phyloP scores from a whole-genome alignment of 306 rosid genomes.

The Senna siamea region DNA sequence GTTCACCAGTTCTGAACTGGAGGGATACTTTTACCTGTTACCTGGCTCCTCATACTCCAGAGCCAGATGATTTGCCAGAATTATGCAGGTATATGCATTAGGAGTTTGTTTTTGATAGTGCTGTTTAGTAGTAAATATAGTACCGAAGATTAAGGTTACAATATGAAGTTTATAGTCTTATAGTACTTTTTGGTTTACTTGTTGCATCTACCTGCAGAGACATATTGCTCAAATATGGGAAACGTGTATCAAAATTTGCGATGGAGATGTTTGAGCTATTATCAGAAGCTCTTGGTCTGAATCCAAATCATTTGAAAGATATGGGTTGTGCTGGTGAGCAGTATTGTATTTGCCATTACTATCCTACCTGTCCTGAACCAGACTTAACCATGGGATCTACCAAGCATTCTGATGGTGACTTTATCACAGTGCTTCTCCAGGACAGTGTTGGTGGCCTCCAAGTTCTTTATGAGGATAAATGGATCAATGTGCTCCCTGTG shows the following conservation, averaged over 20 bases:
- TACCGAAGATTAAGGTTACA: no score
- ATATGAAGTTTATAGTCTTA: no score
- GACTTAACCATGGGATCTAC: conserved; percentile 38
- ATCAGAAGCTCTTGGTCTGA: conserved; percentile 43
- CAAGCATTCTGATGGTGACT: conserved; percentile 36
- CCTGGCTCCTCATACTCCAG: conserved; percentile 40
- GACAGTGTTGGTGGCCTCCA: conserved; percentile 48
- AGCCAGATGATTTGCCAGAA: conserved; percentile 37
- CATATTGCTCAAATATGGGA: conserved; percentile 44
- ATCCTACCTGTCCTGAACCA: conserved; percentile 50
- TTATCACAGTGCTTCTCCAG: conserved; percentile 46
- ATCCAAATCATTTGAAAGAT: conserved; percentile 33
- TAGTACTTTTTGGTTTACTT: no score
- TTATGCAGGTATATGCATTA: conserved; percentile 40
- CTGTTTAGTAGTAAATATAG: no score
- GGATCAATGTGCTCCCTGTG: conserved; percentile 36
- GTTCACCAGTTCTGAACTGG: conserved; percentile 46
- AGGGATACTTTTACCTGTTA: conserved; percentile 35
- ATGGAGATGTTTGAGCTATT: conserved; percentile 33
- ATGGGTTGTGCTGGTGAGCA: conserved; percentile 37
- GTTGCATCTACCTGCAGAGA: no score
- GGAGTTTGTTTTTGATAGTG: no score
- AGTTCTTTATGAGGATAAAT: conserved; percentile 24
- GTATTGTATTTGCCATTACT: conserved; percentile 32
- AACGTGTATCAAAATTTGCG: conserved; percentile 34